Evolutionary conservation across 2,329 filamentous ascomycete species (phyloP), one percentile per base, ranked within the genome.

Genomic region (Fusarium sp.): DNA sequence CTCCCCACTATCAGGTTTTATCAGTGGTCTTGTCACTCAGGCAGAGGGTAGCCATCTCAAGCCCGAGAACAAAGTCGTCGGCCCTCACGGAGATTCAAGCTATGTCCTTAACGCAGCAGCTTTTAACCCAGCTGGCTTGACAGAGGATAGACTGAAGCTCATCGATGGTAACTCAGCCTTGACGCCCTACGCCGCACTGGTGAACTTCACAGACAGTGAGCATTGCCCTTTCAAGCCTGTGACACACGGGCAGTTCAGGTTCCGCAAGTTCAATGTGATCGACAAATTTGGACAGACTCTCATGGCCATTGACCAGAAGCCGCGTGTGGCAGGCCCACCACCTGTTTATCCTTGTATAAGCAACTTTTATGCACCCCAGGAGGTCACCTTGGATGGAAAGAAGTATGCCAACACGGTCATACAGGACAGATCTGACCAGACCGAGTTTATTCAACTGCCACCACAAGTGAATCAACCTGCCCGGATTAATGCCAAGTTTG

Each of bases 221-320:
- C 22, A 33, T 1, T 53, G 50, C 14, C 50, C 50, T 7, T 53
- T 53, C 13, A 53, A 53, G 7, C 50, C 50, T 17, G 50, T 53
- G 4, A 22, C 25, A 3, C 50, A 53, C 6, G 50, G 50, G 3
- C 40, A 53, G 4, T 30, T 53, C 14, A 9, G 30, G 10, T 53
- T 53, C 13, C 39, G 39, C 17, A 53, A 53, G 20, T 43, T 53
- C 20, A 53, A 53, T 20, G 25, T 53, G 8, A 44, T 53, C 20
- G 50, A 53, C 14, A 53, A 53, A 17, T 53, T 53, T 4, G 50
- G 50, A 13, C 50, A 53, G 8, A 15, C 40, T 3, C 40, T 53
- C 8, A 14, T 37, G 17, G 50, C 40, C 4, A 33, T 53, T 19
- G 50, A 53, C 19, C 50, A 27, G 7, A 33, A 35, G 13, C 40